Evolutionary conservation across 495 filamentous ascomycete species (phyloP), one percentile per base, ranked within the genome.

Genomic region (Copromyces sp.): DNA sequence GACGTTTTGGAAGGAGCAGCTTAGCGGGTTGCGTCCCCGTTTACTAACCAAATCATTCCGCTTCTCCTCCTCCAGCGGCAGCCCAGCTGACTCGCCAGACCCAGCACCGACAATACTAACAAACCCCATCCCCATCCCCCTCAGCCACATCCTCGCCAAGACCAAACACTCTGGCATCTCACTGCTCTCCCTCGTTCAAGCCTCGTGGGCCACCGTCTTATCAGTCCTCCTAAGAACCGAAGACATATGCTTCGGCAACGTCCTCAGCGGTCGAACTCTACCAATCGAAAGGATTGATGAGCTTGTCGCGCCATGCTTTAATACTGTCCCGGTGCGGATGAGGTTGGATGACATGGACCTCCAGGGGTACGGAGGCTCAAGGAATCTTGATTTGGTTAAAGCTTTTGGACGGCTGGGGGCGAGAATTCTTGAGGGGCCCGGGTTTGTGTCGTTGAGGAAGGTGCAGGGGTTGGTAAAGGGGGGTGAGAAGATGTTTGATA

Each of bases 231-330:
- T 87, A 41, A 75, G 83, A 3, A 83, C 83, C 39, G 72, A 77
- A 0, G 92, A 95, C 74, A 75, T 96, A n/a, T 94, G 91, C 80
- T 95, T 96, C 71, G 93, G 93, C 0, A 94, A 89, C 74, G 89
- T 95, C 8, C 87, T 93, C 70, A 92, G 87, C 75, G 93, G 93
- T 1, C 88, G 93, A 41, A 89, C 88, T 0, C 75, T 91, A 12
- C 80, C 89, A 3, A 77, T 93, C 24, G 85, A 90, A 32, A 84
- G 86, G 4, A 84, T 95, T 38, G 87, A 93, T 14, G 84, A 88
- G 6, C 88, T 97, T 9, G 87, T 97, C 29, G 90, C 91, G 2
- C 94, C 94, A 2, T 93, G 93, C 77, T 95, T 97, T 82, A 97
- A 95, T 73, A 97, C 94, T 0, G 83, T 97, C 29, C 93, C 94